Base-by-base conservation (phyloP, 1,284 basidiomycete genomes). In the Fistulinella cinereoalba region DNA sequence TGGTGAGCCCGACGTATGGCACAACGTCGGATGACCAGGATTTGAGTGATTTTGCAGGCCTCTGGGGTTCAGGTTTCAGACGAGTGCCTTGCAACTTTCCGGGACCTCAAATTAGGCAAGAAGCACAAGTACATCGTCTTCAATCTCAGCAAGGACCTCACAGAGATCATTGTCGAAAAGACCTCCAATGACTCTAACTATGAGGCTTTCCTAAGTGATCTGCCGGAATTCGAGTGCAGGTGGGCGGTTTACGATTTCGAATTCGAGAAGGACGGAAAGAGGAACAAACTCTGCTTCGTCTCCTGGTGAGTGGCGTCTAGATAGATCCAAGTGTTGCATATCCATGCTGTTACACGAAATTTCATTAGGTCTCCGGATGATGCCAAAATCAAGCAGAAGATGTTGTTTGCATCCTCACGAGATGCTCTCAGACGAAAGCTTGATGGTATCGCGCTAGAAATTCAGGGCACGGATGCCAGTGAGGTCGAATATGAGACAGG, bases 211-310 rank as follows among this genome's bases (percentile, higher is more conserved):
- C 44, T 94, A 48, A 64, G 46, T 1, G 80, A 88, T 60, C 76
- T 99, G 39, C 93, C 94, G 1, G 79, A 83, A 64, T 56, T 60
- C 18, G 81, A 91, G 61, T 92, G 88, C 66, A 76, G 88, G 69
- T 99, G 88, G 83, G 95, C 88, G 25, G 81, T 98, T 38, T 97
- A 94, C 69, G 95, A 98, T 70, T 88, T 96, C 54, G 85, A 92
- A 65, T 98, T 78, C 64, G 81, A 89, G 73, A 84, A 83, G 53
- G 90, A 76, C 16, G 91, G 76, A 50, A 86, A 81, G 71, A 80
- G 95, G 69, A 96, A 89, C 80, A 98, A 97, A 79, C 79, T 98
- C 57, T 74, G 76, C 61, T 97, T 98, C 68, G 68, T 83, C 70
- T 81, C 84, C 49, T 99, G 96, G 85, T 86, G 62, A 63, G 81